phyloP scores from a whole-genome alignment of 352 stramenopile species.

The Phytophthora aleatoria region DNA sequence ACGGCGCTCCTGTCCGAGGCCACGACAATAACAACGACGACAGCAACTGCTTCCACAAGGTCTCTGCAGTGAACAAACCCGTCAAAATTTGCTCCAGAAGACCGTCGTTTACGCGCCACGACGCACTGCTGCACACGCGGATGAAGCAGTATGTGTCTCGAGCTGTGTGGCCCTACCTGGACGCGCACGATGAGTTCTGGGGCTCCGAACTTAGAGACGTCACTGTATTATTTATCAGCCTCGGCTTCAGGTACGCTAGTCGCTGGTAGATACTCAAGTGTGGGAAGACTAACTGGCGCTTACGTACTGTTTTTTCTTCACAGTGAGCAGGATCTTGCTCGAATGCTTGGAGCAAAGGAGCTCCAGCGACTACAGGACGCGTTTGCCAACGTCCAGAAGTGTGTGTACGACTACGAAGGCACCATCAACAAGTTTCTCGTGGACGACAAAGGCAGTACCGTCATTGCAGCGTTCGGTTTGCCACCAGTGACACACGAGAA shows the following conservation, averaged over 20 bases:
- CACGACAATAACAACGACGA: slow-evolving; percentile 8
- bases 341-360: slow-evolving; percentile 73
- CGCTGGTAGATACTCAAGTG: background rate
- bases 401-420: slow-evolving; percentile 94
- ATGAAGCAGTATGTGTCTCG: slow-evolving; percentile 93
- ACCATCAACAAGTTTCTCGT: slow-evolving; percentile 97
- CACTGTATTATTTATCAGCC: slow-evolving; percentile 94
- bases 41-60: slow-evolving; percentile 54
- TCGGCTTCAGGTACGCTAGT: slow-evolving; percentile 82
- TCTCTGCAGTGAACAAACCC: slow-evolving; percentile 56
- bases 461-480: slow-evolving; percentile 93
- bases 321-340: slow-evolving; percentile 76
- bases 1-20: slow-evolving; percentile 42
- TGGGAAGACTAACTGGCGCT: background rate
- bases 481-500: slow-evolving; percentile 93
- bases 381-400: slow-evolving; percentile 86
- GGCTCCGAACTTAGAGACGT: slow-evolving; percentile 91
- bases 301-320: background rate
- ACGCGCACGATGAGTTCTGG: slow-evolving; percentile 93
- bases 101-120: slow-evolving; percentile 77
- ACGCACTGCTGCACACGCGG: slow-evolving; percentile 77
- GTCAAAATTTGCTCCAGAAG: slow-evolving; percentile 74
- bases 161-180: slow-evolving; percentile 91
- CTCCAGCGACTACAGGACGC: slow-evolving; percentile 79
- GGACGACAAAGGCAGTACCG: slow-evolving; percentile 94